Evolutionary conservation across 306 rosid species (phyloP).

Genomic region (Fagus crenata): DNA sequence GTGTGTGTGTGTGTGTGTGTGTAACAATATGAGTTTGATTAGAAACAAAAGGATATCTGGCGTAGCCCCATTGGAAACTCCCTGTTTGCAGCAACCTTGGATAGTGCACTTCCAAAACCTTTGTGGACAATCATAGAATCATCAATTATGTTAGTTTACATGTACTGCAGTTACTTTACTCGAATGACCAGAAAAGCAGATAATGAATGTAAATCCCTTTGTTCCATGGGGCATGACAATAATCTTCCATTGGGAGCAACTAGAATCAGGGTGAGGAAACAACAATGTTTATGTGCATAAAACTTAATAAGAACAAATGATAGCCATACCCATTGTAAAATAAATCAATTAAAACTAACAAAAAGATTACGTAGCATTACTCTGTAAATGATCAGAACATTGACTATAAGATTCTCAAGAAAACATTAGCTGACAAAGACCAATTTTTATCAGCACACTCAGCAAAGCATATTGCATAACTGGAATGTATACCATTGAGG

Average conservation of each 20-base stretch:
- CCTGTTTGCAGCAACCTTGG: constrained; percentile 77
- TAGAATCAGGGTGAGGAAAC: background rate
- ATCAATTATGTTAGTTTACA: constrained; percentile 17
- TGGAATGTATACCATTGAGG: background rate
- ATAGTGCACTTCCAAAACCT: constrained; percentile 93
- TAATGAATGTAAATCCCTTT: background rate
- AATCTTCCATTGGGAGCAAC: background rate
- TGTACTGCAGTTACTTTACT: background rate
- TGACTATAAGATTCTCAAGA: background rate
- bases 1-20: background rate
- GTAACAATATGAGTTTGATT: constrained; percentile 7
- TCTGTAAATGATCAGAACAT: background rate
- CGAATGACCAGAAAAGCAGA: constrained; percentile 7
- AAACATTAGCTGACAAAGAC: background rate
- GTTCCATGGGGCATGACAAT: background rate
- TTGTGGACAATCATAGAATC: constrained; percentile 33
- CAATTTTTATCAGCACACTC: background rate
- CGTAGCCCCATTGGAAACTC: constrained; percentile 76
- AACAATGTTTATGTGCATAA: background rate
- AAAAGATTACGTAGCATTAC: background rate
- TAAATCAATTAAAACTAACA: background rate
- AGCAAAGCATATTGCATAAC: background rate
- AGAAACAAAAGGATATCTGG: constrained; percentile 78
- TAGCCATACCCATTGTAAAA: background rate
- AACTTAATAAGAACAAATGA: background rate